Conservation (phyloP, 495 filamentous ascomycete genomes). For the Thermochaetoides thermophila region DNA sequence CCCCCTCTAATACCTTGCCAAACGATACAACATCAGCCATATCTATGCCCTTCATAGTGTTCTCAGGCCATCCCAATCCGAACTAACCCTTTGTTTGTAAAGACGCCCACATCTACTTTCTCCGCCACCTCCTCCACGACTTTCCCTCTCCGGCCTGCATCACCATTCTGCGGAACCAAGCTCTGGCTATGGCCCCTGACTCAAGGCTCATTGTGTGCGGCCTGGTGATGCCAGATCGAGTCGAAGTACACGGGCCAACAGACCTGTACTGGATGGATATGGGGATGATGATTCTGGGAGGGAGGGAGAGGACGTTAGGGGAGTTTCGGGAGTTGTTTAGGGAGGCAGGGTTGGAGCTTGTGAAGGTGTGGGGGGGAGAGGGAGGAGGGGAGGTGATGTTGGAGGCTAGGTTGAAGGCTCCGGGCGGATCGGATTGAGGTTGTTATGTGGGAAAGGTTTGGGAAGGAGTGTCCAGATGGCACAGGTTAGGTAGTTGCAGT, state of each 20-base stretch:
- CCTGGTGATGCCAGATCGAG: slow-evolving; percentile 15
- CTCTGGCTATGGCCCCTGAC: slow-evolving; percentile 20
- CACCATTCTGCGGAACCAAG: slow-evolving; percentile 30
- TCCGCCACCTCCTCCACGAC: slow-evolving; percentile 39
- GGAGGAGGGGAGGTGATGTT: slow-evolving; percentile 8
- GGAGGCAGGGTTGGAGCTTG: slow-evolving; percentile 15
- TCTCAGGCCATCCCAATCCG: too few relatives aligned
- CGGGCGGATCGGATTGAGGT: too few relatives aligned
- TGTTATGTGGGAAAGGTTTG: too few relatives aligned
- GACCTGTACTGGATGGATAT: slow-evolving; percentile 16
- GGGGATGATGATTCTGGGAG: slow-evolving; percentile 16
- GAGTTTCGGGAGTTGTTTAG: slow-evolving; percentile 17
- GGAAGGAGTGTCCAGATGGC: too few relatives aligned
- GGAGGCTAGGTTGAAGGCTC: slow-evolving; percentile 11
- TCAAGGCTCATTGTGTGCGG: slow-evolving; percentile 18
- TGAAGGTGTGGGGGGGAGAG: slow-evolving; percentile 15
- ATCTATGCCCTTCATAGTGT: too few relatives aligned
- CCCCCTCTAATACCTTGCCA: too few relatives aligned
- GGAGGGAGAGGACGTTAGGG: slow-evolving; percentile 18
- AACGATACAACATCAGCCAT: too few relatives aligned
- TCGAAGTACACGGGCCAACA: slow-evolving; percentile 6
- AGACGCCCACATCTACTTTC: slow-evolving; percentile 37
- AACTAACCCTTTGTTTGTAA: too few relatives aligned
- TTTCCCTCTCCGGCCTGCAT: slow-evolving; percentile 25
- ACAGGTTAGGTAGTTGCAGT: too few relatives aligned